phyloP scores from a whole-genome alignment of 164 flowering plant species.

The Brasenia schreberi region DNA sequence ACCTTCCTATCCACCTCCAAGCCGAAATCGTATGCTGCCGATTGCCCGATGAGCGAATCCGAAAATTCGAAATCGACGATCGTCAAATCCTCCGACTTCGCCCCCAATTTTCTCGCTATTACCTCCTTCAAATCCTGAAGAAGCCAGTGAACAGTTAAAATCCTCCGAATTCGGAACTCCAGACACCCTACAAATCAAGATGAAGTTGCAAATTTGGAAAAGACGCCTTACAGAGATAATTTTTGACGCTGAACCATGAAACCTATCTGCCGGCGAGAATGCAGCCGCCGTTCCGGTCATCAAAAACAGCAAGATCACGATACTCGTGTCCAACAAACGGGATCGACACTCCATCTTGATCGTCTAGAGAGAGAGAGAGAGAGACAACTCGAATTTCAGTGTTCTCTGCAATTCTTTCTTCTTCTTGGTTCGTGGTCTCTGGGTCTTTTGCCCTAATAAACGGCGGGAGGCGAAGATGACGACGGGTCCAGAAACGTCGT shows the following conservation, averaged over 20 bases:
- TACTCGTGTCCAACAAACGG: slow-evolving; percentile 5
- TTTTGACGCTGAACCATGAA: slow-evolving; percentile 35
- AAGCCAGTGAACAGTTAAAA: too few relatives aligned
- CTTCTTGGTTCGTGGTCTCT: background rate
- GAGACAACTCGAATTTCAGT: background rate
- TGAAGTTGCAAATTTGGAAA: background rate
- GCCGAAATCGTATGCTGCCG: slow-evolving; percentile 79
- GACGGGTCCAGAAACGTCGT: too few relatives aligned
- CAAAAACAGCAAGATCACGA: slow-evolving; percentile 10
- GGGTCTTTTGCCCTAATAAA: too few relatives aligned
- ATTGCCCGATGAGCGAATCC: slow-evolving; percentile 70
- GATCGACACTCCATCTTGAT: background rate
- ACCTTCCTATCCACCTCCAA: slow-evolving; percentile 66
- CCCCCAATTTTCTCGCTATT: slow-evolving; percentile 76
- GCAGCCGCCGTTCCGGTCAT: slow-evolving; percentile 15
- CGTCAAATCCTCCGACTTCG: slow-evolving; percentile 64
- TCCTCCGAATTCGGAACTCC: background rate
- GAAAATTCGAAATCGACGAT: slow-evolving; percentile 60
- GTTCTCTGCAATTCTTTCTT: background rate
- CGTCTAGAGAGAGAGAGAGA: background rate
- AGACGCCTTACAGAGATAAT: slow-evolving; percentile 51
- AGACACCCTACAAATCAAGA: background rate
- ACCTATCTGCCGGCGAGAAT: slow-evolving; percentile 17
- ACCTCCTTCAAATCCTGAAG: slow-evolving; percentile 76
- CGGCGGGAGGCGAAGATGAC: too few relatives aligned